These are phyloP conservation scores for Chrysosporium queenslandicum DNA, from an alignment of 2,329 filamentous ascomycete species.

Conservation along the genomic window DNA sequence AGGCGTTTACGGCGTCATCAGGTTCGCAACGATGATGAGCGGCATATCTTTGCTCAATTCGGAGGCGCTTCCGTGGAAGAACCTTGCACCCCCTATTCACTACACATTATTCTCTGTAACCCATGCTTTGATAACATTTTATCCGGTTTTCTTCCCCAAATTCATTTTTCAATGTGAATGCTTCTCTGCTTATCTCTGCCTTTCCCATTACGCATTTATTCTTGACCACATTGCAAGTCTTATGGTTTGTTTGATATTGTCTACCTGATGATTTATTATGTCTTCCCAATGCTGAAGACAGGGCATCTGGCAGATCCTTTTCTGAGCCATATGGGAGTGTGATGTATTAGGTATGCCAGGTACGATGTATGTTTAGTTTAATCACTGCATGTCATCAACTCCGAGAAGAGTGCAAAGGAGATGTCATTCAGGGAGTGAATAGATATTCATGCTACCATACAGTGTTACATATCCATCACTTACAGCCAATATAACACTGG, in stretches of 20 bases:
- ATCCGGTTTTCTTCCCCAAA: not conserved
- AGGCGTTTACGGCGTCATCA: not conserved
- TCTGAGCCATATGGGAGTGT: constrained; percentile 4
- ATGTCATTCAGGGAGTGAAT: too few species aligned
- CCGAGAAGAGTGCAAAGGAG: too few species aligned
- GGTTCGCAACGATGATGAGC: not conserved
- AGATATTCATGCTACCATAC: too few species aligned
- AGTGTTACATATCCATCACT: too few species aligned
- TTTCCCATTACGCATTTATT: too few species aligned
- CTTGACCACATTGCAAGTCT: not conserved
- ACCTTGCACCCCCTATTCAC: not conserved
- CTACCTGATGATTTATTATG: constrained; percentile 8
- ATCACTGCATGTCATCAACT: not conserved
- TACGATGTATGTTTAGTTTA: constrained; percentile 6
- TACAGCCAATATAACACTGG: too few species aligned
- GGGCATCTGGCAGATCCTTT: constrained; percentile 1
- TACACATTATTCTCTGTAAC: not conserved
- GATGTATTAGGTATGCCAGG: not conserved
- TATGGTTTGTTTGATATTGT: not conserved
- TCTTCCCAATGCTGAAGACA: constrained; percentile 5
- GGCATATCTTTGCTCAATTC: not conserved
- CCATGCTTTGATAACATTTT: not conserved
- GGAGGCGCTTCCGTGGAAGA: not conserved
- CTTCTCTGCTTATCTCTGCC: not conserved
- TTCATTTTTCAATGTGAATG: not conserved